These are phyloP conservation scores for Clonostachys rhizophaga DNA, from an alignment of 2,329 filamentous ascomycete species.

Conservation along the genomic window DNA sequence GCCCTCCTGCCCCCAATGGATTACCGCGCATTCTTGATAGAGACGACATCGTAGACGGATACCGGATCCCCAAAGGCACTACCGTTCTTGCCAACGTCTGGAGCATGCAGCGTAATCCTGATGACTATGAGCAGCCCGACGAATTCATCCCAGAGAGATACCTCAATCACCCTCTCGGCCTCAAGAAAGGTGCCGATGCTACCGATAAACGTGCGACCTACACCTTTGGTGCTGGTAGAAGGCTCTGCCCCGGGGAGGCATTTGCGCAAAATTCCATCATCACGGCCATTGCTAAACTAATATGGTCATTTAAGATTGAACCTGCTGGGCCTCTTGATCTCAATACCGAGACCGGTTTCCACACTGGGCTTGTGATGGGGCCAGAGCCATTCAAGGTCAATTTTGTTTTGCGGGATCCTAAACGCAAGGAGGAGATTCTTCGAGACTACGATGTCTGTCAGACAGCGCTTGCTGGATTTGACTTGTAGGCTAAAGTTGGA, in stretches of 20 bases:
- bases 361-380: background rate
- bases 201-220: constrained; percentile 14
- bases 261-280: constrained; percentile 39
- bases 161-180: constrained; percentile 9
- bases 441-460: too few relatives aligned
- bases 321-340: background rate
- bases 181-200: constrained; percentile 2
- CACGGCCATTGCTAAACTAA: constrained; percentile 24
- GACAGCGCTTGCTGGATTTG: too few relatives aligned
- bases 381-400: background rate
- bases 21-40: background rate
- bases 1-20: background rate
- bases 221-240: constrained; percentile 37
- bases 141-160: constrained; percentile 13
- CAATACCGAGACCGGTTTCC: background rate
- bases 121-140: constrained; percentile 11
- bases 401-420: background rate
- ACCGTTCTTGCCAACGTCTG: constrained; percentile 36
- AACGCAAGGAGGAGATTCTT: too few relatives aligned
- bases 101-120: constrained; percentile 1
- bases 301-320: constrained; percentile 33
- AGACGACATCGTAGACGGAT: constrained; percentile 1
- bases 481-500: too few relatives aligned
- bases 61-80: constrained; percentile 42
- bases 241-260: constrained; percentile 40